Evolutionary conservation across 257 asterid genomes (phyloP).

Genomic region (Penstemon newberryi): DNA sequence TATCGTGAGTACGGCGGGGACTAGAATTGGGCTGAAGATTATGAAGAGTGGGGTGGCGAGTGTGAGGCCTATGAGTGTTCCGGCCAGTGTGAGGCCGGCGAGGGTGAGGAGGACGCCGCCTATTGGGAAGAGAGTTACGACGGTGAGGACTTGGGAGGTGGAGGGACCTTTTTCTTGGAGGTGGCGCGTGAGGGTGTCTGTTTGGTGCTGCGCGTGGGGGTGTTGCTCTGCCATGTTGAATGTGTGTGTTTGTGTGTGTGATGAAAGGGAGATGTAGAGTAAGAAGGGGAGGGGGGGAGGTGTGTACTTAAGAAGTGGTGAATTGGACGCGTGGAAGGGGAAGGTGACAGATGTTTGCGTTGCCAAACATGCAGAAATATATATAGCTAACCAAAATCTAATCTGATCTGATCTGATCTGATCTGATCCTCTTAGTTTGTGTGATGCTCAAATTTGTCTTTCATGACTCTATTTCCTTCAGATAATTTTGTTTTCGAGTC

Average conservation of each 20-base stretch:
- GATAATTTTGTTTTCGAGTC: no score
- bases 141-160: slow-evolving; percentile 51
- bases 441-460: not conserved
- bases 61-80: slow-evolving; percentile 51
- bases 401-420: not conserved
- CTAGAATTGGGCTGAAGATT: slow-evolving; percentile 66
- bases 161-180: slow-evolving; percentile 42
- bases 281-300: not conserved
- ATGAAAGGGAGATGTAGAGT: no score
- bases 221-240: slow-evolving; percentile 36
- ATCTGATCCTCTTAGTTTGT: not conserved
- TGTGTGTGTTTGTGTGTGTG: slow-evolving; percentile 1
- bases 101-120: slow-evolving; percentile 59
- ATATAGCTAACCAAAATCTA: not conserved
- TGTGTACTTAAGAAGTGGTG: slow-evolving; percentile 28
- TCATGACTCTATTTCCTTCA: not conserved
- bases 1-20: slow-evolving; percentile 57
- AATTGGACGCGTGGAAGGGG: slow-evolving; percentile 44
- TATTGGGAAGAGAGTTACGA: slow-evolving; percentile 60
- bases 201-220: slow-evolving; percentile 22
- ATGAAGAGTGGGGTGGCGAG: slow-evolving; percentile 54
- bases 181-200: slow-evolving; percentile 27
- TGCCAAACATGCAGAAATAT: slow-evolving; percentile 28
- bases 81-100: slow-evolving; percentile 55
- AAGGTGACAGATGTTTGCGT: slow-evolving; percentile 50